These are phyloP conservation scores for Quercus lobata DNA, from an alignment of 331 rosid species.

Conservation along the genomic window DNA sequence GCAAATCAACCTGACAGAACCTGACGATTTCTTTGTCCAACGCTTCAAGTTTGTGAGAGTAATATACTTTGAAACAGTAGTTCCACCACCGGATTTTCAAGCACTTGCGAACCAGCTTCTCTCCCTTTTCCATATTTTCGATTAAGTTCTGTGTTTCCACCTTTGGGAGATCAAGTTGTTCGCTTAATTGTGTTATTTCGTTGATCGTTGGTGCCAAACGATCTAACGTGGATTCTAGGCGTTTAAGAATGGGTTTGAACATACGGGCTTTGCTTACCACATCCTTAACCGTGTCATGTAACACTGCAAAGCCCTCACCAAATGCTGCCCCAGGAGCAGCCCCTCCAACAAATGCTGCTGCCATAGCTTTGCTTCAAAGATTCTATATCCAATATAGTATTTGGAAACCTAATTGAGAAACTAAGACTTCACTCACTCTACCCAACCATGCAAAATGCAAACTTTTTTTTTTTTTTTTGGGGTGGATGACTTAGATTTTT, in stretches of 20 bases:
- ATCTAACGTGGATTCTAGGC: not conserved
- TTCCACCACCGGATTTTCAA: conserved; percentile 19
- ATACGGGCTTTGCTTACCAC: not conserved
- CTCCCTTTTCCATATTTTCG: not conserved
- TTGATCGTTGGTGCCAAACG: not conserved
- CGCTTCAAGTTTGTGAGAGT: not conserved
- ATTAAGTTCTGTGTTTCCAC: not conserved
- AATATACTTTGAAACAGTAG: not conserved
- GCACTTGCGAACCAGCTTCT: conserved; percentile 4
- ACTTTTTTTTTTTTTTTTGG: not conserved
- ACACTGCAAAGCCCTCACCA: not conserved
- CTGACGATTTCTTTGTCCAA: not conserved
- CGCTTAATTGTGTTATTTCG: not conserved
- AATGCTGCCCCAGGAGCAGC: not conserved
- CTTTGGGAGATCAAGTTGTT: not conserved
- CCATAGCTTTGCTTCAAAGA: not conserved
- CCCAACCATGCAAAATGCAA: not conserved
- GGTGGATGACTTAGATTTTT: not conserved
- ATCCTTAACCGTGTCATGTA: not conserved
- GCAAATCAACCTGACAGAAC: not conserved
- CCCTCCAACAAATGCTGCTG: not conserved
- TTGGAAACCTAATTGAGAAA: too few species aligned
- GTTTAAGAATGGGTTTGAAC: not conserved
- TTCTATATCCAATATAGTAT: too few species aligned
- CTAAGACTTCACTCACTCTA: too few species aligned